phyloP scores from a whole-genome alignment of 169 alveolate genomes.

The Plasmodium berghei region DNA sequence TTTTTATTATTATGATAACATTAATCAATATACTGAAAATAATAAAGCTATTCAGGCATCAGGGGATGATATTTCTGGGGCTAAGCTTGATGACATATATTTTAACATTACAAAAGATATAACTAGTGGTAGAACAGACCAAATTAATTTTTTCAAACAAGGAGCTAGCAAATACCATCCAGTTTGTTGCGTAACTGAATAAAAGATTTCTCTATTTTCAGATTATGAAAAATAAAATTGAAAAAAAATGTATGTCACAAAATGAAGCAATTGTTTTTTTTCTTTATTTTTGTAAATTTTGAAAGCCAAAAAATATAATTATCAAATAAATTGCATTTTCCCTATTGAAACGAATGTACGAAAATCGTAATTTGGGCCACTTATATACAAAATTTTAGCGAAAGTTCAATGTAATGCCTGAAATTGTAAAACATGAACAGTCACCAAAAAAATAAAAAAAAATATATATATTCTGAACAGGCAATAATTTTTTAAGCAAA shows the following conservation, averaged over 20 bases:
- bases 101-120: slow-evolving; percentile 57
- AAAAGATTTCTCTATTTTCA: background rate
- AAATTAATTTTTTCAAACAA: slow-evolving; percentile 49
- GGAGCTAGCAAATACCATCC: slow-evolving; percentile 54
- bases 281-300: background rate
- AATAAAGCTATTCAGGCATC: background rate
- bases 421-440: background rate
- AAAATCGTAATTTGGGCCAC: too few relatives aligned
- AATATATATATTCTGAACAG: background rate
- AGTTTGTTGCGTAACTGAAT: slow-evolving; percentile 56
- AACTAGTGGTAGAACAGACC: slow-evolving; percentile 23
- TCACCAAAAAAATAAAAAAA: background rate
- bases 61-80: background rate
- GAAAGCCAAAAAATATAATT: background rate
- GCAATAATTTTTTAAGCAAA: background rate
- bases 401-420: too few relatives aligned
- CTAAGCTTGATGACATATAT: slow-evolving; percentile 40
- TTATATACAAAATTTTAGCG: too few relatives aligned
- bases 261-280: background rate
- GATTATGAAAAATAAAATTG: background rate
- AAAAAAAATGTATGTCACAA: background rate
- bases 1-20: slow-evolving; percentile 60
- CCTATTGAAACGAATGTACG: too few relatives aligned
- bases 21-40: slow-evolving; percentile 36
- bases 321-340: background rate